Evolutionary conservation across 257 asterid species (phyloP), one percentile per base, ranked within the genome.

Genomic region (Verbascum thapsus): DNA sequence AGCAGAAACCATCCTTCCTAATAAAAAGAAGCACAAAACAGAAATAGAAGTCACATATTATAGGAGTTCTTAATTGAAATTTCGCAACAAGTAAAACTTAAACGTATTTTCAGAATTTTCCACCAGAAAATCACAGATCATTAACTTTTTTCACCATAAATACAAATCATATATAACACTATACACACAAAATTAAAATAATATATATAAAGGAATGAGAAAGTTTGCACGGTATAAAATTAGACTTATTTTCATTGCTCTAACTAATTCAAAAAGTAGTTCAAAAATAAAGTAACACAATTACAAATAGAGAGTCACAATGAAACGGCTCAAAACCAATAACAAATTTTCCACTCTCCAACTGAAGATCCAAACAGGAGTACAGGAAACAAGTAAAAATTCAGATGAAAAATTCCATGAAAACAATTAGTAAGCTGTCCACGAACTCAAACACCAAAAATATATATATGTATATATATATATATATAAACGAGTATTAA

Each of bases 51-150:
- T n/a, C n/a, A n/a, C n/a, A n/a, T n/a, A n/a, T n/a, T 9, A 22
- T 13, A 18, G 6, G 34, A 48, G 34, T 18, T 48, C 53, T 35
- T 48, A 41, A 38, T 10, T 4, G 6, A 19, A 37, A 16, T n/a
- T 11, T 18, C 17, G 5, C 23, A 53, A 53, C 26, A n/a, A 40
- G 22, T 40, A 12, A 3, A 22, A 55, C 55, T 10, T 19, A 26
- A 6, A 59, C 42, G 38, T 18, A 26, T 16, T 51, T 51, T 7
- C 58, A 50, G 55, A 38, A 51, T 50, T 19, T 32, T 59, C 55
- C 8, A n/a, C 8, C 19, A n/a, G 22, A 45, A 53, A 65, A 32
- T 9, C 10, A 22, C 44, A 12, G 37, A 47, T 22, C 13, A 23
- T n/a, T 3, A 40, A 67, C 38, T 34, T n/a, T 19, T 45, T 57